These are phyloP conservation scores for Geosmithia morbida DNA, from an alignment of 2,329 filamentous ascomycete species.

Conservation along the genomic window DNA sequence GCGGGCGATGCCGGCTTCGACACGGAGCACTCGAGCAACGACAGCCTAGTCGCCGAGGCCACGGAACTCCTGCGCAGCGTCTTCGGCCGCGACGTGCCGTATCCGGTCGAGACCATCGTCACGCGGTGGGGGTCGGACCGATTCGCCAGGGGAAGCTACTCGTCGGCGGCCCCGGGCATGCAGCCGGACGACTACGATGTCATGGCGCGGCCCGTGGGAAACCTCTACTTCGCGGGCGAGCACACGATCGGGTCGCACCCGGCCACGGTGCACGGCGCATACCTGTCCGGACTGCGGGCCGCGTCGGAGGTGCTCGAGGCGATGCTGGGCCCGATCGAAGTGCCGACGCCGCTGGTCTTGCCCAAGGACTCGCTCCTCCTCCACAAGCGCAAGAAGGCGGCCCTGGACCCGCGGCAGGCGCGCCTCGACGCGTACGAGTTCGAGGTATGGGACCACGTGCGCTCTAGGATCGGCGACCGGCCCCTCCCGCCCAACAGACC, in stretches of 20 bases:
- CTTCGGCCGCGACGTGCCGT: constrained; percentile 57
- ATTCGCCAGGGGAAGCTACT: constrained; percentile 91
- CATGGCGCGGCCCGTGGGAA: constrained; percentile 75
- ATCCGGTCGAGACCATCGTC: constrained; percentile 72
- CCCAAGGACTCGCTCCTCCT: constrained; percentile 39
- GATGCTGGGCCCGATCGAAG: constrained; percentile 66
- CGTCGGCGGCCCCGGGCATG: constrained; percentile 76
- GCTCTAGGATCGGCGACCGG: constrained; percentile 53
- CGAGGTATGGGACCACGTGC: constrained; percentile 35
- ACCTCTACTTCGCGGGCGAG: constrained; percentile 89
- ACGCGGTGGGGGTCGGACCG: constrained; percentile 86
- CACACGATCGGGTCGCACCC: constrained; percentile 93
- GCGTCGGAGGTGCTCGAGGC: constrained; percentile 74
- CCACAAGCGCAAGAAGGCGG: constrained; percentile 39
- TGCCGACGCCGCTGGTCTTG: constrained; percentile 62
- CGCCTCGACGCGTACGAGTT: constrained; percentile 42
- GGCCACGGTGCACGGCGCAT: constrained; percentile 92
- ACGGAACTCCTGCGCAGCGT: constrained; percentile 63
- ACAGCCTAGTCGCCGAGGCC: constrained; percentile 66
- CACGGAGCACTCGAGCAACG: constrained; percentile 63
- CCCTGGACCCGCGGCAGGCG: constrained; percentile 33
- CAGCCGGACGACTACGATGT: constrained; percentile 78
- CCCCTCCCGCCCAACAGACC: constrained; percentile 59
- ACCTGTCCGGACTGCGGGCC: constrained; percentile 80
- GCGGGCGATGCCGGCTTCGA: constrained; percentile 87